Evolutionary conservation across 2,329 filamentous ascomycete genomes (phyloP).

Genomic region (Daldinia sp.): DNA sequence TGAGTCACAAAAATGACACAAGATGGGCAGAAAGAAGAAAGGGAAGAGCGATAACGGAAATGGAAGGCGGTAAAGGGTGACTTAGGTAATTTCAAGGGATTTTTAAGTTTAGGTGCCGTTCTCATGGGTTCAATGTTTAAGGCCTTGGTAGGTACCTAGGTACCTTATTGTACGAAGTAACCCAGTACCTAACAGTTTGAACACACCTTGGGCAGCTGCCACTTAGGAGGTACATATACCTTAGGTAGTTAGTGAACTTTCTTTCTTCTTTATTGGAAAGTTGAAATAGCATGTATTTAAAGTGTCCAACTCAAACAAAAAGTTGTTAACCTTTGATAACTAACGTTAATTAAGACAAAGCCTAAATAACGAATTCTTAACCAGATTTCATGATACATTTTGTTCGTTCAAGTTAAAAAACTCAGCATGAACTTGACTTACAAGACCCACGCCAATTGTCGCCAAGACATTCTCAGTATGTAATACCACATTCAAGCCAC

Average conservation of each 20-base stretch:
- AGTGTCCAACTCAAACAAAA: neutral
- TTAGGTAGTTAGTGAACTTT: neutral
- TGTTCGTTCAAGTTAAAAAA: neutral
- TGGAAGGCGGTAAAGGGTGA: conserved; percentile 23
- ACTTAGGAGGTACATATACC: neutral
- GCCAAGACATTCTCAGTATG: neutral
- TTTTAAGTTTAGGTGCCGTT: neutral
- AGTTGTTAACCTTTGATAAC: neutral
- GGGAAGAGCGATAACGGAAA: conserved; percentile 16
- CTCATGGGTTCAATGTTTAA: neutral
- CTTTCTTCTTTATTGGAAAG: neutral
- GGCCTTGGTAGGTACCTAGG: neutral
- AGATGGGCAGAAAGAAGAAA: conserved; percentile 19
- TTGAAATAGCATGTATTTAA: neutral
- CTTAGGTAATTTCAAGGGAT: neutral
- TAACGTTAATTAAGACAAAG: conserved; percentile 1
- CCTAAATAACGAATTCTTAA: neutral
- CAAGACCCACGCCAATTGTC: neutral
- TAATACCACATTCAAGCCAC: neutral
- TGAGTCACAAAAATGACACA: conserved; percentile 42
- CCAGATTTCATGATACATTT: neutral
- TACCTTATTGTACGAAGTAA: neutral
- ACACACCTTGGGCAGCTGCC: neutral
- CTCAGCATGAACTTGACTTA: neutral
- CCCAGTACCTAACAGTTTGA: no score